These are phyloP conservation scores for Sclerotinia spermophila DNA, from an alignment of 2,329 filamentous ascomycete genomes.

Conservation along the genomic window DNA sequence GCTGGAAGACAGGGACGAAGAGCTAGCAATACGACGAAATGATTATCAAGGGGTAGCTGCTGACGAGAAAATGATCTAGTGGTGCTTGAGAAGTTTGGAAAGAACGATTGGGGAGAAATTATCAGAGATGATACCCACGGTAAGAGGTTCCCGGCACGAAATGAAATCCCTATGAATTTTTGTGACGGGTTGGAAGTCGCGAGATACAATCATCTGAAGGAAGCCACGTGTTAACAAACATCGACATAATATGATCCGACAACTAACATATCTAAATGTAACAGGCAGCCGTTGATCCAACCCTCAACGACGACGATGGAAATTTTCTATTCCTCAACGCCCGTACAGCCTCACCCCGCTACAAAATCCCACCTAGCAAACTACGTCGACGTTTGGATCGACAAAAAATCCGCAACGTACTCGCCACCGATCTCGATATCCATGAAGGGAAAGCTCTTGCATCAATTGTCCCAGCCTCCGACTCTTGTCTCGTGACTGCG, in stretches of 20 bases:
- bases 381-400: slow-evolving; percentile 39
- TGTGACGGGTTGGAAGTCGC: neutral
- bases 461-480: slow-evolving; percentile 28
- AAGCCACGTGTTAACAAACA: too few species aligned
- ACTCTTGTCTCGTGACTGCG: slow-evolving; percentile 26
- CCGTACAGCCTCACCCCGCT: slow-evolving; percentile 39
- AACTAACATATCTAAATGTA: neutral
- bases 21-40: neutral
- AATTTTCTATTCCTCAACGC: slow-evolving; percentile 44
- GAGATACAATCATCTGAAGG: neutral
- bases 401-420: slow-evolving; percentile 27
- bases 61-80: slow-evolving; percentile 32
- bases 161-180: neutral
- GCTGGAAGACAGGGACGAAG: too few species aligned
- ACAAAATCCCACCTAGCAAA: slow-evolving; percentile 41
- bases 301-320: slow-evolving; percentile 39
- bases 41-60: neutral
- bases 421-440: slow-evolving; percentile 32
- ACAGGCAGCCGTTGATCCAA: slow-evolving; percentile 33
- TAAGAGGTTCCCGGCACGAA: slow-evolving; percentile 5
- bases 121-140: slow-evolving; percentile 24
- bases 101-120: slow-evolving; percentile 29
- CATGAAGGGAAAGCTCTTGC: slow-evolving; percentile 51
- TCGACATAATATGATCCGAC: neutral
- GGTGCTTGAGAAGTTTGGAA: slow-evolving; percentile 45